These are phyloP conservation scores for Septoria petroselini DNA, from an alignment of 2,329 filamentous ascomycete genomes.

Conservation along the genomic window DNA sequence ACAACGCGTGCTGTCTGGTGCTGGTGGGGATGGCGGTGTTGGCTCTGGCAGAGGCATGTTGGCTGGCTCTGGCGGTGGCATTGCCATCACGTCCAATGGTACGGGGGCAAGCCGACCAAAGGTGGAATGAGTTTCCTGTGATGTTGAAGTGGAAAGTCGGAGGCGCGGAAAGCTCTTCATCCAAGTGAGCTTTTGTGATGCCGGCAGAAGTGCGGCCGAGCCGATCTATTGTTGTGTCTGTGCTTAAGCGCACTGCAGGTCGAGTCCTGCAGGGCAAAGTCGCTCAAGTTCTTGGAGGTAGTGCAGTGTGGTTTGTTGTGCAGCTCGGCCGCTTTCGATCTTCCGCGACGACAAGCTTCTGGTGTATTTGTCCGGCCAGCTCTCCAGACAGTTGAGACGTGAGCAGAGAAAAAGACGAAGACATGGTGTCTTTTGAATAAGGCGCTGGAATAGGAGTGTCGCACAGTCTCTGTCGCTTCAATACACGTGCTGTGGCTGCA, in stretches of 20 bases:
- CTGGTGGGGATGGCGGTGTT: no score
- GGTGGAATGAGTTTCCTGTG: not conserved
- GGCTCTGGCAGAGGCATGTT: not conserved
- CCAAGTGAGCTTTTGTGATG: not conserved
- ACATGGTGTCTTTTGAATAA: not conserved
- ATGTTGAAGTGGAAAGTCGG: not conserved
- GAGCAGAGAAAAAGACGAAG: not conserved
- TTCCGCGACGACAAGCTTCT: no score
- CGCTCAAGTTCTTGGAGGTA: not conserved
- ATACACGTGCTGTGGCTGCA: constrained; percentile 6
- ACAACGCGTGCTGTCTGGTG: not conserved
- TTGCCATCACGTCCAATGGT: not conserved
- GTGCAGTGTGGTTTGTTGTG: no score
- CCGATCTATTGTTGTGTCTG: not conserved
- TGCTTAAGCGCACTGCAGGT: not conserved
- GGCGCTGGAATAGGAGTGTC: constrained; percentile 1
- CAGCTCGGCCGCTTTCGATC: no score
- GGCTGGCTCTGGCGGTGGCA: not conserved
- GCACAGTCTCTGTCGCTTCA: constrained; percentile 4
- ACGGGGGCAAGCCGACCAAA: not conserved
- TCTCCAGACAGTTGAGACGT: not conserved
- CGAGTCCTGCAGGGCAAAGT: not conserved
- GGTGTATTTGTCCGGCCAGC: not conserved
- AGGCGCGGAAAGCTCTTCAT: no score
- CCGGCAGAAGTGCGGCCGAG: not conserved